Evolutionary conservation across 1,284 basidiomycete species (phyloP).

Genomic region (Flammula alnicola): DNA sequence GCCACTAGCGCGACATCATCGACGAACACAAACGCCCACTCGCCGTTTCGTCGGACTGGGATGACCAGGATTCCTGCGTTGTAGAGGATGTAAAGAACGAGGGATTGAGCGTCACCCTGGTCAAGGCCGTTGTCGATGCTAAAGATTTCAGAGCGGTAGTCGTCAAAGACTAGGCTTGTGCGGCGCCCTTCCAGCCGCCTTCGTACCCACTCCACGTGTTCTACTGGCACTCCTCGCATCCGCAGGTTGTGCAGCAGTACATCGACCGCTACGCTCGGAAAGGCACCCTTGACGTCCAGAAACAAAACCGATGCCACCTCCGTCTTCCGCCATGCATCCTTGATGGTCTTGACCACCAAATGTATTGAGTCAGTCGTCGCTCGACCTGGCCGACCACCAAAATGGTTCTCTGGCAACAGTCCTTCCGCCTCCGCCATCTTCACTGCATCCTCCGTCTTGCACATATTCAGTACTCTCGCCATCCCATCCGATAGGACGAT

Average conservation of each 20-base stretch:
- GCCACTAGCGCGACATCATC: not conserved
- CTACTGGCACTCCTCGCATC: not conserved
- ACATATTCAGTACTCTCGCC: not conserved
- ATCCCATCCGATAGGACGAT: not conserved
- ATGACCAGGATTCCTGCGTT: no score
- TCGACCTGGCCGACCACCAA: not conserved
- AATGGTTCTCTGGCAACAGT: not conserved
- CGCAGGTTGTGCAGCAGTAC: slow-evolving; percentile 36
- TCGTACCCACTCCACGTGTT: no score
- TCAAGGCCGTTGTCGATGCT: not conserved
- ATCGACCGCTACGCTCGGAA: slow-evolving; percentile 31
- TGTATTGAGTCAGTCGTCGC: not conserved
- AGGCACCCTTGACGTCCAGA: slow-evolving; percentile 37
- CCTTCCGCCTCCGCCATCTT: no score
- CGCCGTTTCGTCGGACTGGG: not conserved
- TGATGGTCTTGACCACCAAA: no score
- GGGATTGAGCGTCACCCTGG: not conserved
- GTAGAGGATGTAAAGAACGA: not conserved
- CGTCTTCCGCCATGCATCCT: not conserved
- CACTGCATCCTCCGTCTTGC: no score
- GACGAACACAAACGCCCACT: not conserved
- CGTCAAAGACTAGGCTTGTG: not conserved
- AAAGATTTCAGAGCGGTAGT: not conserved
- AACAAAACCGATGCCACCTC: slow-evolving; percentile 24
- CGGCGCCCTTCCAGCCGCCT: not conserved